These are phyloP conservation scores for Phytophthora syringae DNA, from an alignment of 352 stramenopile genomes.

Conservation along the genomic window DNA sequence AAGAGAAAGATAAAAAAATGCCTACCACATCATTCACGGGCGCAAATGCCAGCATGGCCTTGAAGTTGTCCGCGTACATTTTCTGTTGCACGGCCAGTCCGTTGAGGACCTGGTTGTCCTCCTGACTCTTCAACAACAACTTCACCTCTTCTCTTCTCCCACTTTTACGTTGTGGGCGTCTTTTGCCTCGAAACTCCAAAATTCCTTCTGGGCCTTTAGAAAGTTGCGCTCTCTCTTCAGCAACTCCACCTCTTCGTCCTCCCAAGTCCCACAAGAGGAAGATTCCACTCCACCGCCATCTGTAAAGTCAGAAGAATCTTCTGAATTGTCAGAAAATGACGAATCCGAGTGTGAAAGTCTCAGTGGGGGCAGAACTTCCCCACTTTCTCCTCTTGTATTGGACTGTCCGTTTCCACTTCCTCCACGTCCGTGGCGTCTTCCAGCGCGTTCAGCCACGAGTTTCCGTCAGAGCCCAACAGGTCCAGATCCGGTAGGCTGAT, in stretches of 20 bases:
- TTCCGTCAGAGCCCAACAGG: conserved; percentile 39
- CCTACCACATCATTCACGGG: conserved; percentile 67
- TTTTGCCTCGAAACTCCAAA: conserved; percentile 58
- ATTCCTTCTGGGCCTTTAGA: conserved; percentile 68
- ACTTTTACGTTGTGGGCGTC: conserved; percentile 29
- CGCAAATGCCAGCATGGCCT: conserved; percentile 68
- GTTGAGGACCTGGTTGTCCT: conserved; percentile 53
- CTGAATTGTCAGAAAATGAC: conserved; percentile 12
- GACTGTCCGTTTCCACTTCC: conserved; percentile 28
- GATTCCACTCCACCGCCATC: conserved; percentile 10
- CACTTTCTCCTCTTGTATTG: conserved; percentile 14
- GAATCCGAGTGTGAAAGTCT: conserved; percentile 26
- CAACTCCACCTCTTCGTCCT: conserved; percentile 50
- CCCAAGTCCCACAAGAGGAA: not conserved
- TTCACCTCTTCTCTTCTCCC: conserved; percentile 49
- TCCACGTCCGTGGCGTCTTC: conserved; percentile 32
- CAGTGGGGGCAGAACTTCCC: conserved; percentile 23
- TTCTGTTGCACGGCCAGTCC: conserved; percentile 63
- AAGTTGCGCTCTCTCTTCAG: conserved; percentile 67
- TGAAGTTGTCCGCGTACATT: conserved; percentile 74
- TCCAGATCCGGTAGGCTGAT: conserved; percentile 51
- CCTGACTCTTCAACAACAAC: conserved; percentile 42
- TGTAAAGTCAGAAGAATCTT: not conserved
- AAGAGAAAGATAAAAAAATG: not conserved
- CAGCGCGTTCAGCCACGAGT: conserved; percentile 33